Evolutionary conservation across 129 eudicot genomes (phyloP), one percentile per base, ranked within the genome.

Genomic region (Helianthus tuberosus): DNA sequence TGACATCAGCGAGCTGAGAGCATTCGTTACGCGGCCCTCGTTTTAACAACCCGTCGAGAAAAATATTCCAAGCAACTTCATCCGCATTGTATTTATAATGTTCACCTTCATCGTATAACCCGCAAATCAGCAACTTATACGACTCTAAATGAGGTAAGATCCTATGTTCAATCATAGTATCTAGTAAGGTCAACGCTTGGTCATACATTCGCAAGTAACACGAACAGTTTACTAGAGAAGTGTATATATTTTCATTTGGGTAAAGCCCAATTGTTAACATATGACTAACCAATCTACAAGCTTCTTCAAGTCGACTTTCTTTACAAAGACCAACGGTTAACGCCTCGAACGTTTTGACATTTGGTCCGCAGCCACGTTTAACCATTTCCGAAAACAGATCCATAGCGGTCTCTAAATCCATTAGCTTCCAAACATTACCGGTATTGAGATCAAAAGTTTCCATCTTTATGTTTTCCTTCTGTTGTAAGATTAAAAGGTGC

Each of bases 1-100:
- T 92, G 52, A 89, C 54, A 44, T 68, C 74, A 15, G 88, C 75
- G 47, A 92, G 83, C 71, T 89, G 90, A 67, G 86, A 85, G 74
- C 86, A 89, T 66, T 60, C 78, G 51, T 83, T 75, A 66, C 64
- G 87, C 49, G 81, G 74, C 27, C 96, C 98, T 44, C 46, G 77
- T 79, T 82, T 86, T 17, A 89, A 76, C 63, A 92, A 73, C 9
- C 98, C 98, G 16, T 92, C 98, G 67, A 92, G 83, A 41, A 92
- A 79, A 79, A 92, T 71, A 74, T 82, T 89, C 98, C 98, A 92
- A 54, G 86, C 96, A 48, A 92, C 78, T 82, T 92, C 98, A 86
- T 92, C 98, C 52, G 83, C 69, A 87, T 87, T 72, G 29, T 64
- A 64, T n/a, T 38, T 86, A 67, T 87, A 92, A 10, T 48, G 44